phyloP scores from a whole-genome alignment of 2,329 filamentous ascomycete genomes.

The Colletotrichum gloeosporioides region DNA sequence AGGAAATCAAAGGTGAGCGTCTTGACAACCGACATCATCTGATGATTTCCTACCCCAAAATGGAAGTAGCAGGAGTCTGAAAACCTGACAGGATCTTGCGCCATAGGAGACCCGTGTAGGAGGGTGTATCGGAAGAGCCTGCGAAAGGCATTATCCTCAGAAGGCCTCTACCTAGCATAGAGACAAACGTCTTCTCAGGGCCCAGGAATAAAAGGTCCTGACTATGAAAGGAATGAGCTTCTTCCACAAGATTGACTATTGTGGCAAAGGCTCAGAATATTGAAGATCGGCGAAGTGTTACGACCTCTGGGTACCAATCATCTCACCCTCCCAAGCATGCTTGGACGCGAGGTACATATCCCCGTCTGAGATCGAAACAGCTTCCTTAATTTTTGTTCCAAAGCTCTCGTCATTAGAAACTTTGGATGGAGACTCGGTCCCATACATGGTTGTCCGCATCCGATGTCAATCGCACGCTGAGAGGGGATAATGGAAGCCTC shows the following conservation, averaged over 20 bases:
- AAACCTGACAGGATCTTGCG: too few relatives aligned
- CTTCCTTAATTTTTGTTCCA: neutral
- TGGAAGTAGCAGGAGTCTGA: too few relatives aligned
- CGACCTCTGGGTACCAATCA: neutral
- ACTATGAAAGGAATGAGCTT: neutral
- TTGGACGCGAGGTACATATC: neutral
- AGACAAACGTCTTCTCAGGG: neutral
- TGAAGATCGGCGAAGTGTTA: neutral
- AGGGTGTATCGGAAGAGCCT: fast-evolving
- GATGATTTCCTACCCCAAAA: too few relatives aligned
- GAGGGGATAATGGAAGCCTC: neutral
- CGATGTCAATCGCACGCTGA: neutral
- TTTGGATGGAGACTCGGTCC: neutral
- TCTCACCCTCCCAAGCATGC: neutral
- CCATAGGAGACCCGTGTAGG: too few relatives aligned
- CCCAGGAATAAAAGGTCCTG: fast-evolving
- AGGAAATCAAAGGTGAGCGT: too few relatives aligned
- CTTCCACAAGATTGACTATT: neutral
- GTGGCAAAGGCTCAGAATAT: neutral
- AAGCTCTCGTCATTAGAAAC: neutral
- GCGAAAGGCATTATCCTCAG: neutral
- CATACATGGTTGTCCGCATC: neutral
- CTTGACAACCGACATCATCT: too few relatives aligned
- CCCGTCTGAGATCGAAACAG: neutral
- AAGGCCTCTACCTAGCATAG: neutral